Conservation (phyloP, 345 rosid species). For the Pelargonium nanum region DNA sequence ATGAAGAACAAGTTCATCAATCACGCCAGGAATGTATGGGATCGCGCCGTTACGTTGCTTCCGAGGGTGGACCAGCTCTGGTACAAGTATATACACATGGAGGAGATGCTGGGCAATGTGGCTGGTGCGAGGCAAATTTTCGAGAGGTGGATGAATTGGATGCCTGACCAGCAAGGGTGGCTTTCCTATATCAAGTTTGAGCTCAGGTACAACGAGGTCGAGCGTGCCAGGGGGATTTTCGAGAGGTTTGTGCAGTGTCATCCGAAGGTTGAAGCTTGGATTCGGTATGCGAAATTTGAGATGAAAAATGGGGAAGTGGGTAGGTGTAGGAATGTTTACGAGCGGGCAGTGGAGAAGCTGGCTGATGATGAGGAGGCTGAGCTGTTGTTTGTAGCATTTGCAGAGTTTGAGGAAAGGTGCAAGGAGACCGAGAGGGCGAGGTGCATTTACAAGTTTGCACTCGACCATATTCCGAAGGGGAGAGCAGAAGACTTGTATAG, state of each 20-base stretch:
- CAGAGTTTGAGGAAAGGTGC: constrained; percentile 78
- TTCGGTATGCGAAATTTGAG: constrained; percentile 69
- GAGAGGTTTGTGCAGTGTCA: constrained; percentile 68
- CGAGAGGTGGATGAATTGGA: constrained; percentile 82
- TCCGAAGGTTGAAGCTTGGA: constrained; percentile 60
- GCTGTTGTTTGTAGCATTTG: constrained; percentile 65
- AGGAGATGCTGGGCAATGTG: constrained; percentile 67
- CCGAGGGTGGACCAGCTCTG: constrained; percentile 84
- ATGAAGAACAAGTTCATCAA: constrained; percentile 82
- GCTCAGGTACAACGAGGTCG: constrained; percentile 59
- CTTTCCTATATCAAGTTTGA: constrained; percentile 67
- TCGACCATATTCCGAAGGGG: constrained; percentile 81
- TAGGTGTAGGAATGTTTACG: constrained; percentile 57
- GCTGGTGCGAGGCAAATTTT: constrained; percentile 73
- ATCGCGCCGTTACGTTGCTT: constrained; percentile 59
- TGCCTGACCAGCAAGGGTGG: constrained; percentile 84
- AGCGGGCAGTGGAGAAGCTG: constrained; percentile 60
- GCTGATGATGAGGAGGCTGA: constrained; percentile 85
- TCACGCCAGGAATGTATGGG: constrained; percentile 83
- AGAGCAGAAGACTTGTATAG: constrained; percentile 72
- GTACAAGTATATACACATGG: constrained; percentile 93
- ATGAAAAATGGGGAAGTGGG: constrained; percentile 70
- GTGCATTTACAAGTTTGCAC: constrained; percentile 71
- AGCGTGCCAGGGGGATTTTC: constrained; percentile 49
- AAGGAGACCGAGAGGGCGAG: constrained; percentile 71